Conservation (phyloP, 768 basidiomycete species). For the Mycena pura region DNA sequence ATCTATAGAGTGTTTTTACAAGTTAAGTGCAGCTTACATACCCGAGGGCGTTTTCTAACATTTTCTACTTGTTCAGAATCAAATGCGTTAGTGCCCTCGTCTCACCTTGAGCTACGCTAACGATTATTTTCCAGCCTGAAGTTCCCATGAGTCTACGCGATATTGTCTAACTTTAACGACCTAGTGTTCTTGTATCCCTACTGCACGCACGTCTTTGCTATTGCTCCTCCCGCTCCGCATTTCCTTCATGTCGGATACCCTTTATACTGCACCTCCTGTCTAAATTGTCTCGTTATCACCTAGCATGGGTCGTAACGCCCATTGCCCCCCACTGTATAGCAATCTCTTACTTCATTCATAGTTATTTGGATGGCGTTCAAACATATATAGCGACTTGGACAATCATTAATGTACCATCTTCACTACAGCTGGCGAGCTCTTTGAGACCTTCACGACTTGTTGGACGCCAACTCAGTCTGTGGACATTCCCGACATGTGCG, state of each 20-base stretch:
- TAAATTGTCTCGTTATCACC: slow-evolving; percentile 71
- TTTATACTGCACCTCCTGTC: slow-evolving; percentile 55
- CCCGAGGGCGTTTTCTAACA: neutral
- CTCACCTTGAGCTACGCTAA: slow-evolving; percentile 15
- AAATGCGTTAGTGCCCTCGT: slow-evolving; percentile 76
- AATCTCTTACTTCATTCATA: slow-evolving; percentile 47
- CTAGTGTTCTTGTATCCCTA: slow-evolving; percentile 85
- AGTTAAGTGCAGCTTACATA: slow-evolving; percentile 51
- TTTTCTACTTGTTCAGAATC: slow-evolving; percentile 54
- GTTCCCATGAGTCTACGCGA: slow-evolving; percentile 91
- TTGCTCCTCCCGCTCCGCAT: slow-evolving; percentile 52
- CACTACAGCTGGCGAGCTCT: slow-evolving; percentile 86
- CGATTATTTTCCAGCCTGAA: slow-evolving; percentile 67
- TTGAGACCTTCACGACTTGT: slow-evolving; percentile 36
- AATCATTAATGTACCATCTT: slow-evolving; percentile 87
- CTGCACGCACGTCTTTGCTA: slow-evolving; percentile 54
- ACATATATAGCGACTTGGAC: slow-evolving; percentile 60
- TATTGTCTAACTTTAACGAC: slow-evolving; percentile 69
- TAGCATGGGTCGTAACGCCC: slow-evolving; percentile 49
- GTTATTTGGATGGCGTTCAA: slow-evolving; percentile 52
- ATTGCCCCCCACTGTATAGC: slow-evolving; percentile 75
- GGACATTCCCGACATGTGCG: slow-evolving; percentile 80
- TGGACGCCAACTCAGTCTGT: slow-evolving; percentile 83
- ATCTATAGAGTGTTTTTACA: slow-evolving; percentile 98
- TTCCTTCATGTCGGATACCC: slow-evolving; percentile 73